Evolutionary conservation across 148 eudicot species (phyloP).

Genomic region (Dysphania ambrosioides): DNA sequence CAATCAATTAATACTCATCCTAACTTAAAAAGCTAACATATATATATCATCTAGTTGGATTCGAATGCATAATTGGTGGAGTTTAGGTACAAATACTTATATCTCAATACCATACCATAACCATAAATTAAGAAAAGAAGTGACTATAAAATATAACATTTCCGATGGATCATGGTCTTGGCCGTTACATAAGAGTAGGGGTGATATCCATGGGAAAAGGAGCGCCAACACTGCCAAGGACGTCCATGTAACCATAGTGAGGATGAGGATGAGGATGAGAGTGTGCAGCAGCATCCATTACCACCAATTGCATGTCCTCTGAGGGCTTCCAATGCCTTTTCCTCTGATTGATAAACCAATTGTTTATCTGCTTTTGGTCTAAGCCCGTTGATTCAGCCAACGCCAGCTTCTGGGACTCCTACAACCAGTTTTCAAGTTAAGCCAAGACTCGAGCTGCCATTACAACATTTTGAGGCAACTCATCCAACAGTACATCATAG

Average conservation of each 20-base stretch:
- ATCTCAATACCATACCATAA: constrained; percentile 3
- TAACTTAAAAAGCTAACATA: background rate
- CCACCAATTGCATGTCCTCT: constrained; percentile 85
- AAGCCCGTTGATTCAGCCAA: constrained; percentile 83
- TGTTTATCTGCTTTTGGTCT: constrained; percentile 95
- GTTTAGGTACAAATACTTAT: background rate
- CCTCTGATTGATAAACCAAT: constrained; percentile 98
- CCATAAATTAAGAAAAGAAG: background rate
- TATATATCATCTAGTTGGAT: background rate
- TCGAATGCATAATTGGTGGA: background rate
- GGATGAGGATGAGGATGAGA: constrained; percentile 35
- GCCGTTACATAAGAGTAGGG: constrained; percentile 50
- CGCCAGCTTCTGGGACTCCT: constrained; percentile 94
- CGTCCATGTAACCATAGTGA: constrained; percentile 53
- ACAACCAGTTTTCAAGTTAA: background rate
- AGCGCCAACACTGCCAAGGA: constrained; percentile 67
- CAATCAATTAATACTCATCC: background rate
- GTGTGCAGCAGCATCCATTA: constrained; percentile 56
- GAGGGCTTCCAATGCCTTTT: constrained; percentile 98
- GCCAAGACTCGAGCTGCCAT: background rate
- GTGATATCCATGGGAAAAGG: constrained; percentile 81
- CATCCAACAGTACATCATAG: background rate
- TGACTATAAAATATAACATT: background rate
- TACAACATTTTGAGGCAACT: background rate
- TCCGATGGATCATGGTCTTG: background rate